Evolutionary conservation across 208 protist genomes (phyloP).

Genomic region (Trypanosoma lewisi): DNA sequence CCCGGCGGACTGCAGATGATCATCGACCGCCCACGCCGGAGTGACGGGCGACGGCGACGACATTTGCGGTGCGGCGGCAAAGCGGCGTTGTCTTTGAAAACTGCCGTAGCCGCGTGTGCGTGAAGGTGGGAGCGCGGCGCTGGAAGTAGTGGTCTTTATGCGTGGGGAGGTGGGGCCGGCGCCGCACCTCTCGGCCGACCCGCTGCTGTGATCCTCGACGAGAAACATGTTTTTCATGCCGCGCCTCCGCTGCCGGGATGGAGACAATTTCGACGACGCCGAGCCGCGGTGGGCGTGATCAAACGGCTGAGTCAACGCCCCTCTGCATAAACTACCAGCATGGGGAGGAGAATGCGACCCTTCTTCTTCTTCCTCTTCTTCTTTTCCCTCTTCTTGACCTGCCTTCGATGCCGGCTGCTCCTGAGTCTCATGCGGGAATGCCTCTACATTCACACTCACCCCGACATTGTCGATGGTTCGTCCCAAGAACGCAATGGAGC

Average conservation of each 20-base stretch:
- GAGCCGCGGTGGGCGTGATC: not conserved
- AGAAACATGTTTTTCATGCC: conserved; percentile 17
- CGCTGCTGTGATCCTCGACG: conserved; percentile 1
- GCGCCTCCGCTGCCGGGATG: not conserved
- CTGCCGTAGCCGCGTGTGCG: not conserved
- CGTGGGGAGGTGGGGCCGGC: not conserved
- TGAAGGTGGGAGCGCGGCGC: not conserved
- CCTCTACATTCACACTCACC: not conserved
- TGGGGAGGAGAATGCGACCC: not conserved
- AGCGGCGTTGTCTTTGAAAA: not conserved
- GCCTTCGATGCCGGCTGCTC: not conserved
- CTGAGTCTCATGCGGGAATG: not conserved
- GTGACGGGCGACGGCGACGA: not conserved
- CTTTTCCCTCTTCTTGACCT: not conserved
- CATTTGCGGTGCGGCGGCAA: conserved; percentile 10
- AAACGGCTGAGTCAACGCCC: not conserved
- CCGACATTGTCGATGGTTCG: conserved; percentile 6
- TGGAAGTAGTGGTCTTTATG: not conserved
- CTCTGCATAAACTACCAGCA: not conserved
- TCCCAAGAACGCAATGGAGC: conserved; percentile 16
- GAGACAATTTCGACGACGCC: not conserved
- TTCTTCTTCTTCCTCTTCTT: not conserved
- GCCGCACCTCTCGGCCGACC: too few species aligned
- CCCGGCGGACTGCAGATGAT: not conserved
- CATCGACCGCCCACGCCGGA: not conserved